Base-by-base conservation (phyloP, 352 stramenopile species). In the Discostella stelligera region DNA sequence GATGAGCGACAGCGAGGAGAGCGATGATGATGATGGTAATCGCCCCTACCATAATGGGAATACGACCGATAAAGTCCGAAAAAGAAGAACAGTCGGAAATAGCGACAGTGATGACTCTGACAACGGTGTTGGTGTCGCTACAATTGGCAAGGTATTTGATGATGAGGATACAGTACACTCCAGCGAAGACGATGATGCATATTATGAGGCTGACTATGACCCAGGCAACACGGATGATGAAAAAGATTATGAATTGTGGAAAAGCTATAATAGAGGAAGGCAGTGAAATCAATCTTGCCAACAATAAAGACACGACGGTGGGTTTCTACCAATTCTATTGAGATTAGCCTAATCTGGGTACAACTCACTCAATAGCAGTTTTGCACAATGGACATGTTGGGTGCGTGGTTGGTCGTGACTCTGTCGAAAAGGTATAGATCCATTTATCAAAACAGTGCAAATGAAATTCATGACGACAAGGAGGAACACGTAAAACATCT, bases 361-460 rank as follows among this genome's bases (percentile, higher is more conserved):
- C 11, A 59, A 61, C n/a, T 74, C 56, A 62, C 46, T 54, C 13
- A 53, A 66, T 23, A 53, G 54, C 66, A 18, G 48, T 46, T 65
- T 81, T 81, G 37, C 74, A 81, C 30, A 81, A 49, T 61, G 74
- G 74, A 63, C 74, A 81, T 23, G 53, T 71, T 32, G 74, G 66
- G 20, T 77, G 56, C 6, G 56, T 70, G 10, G 61, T 41, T 16
- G 66, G 63, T 55, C 74, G 66, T 46, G 74, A 61, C 65, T 81
- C 66, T 50, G 74, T 77, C 5, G 66, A 54, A 77, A 81, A 81
- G 14, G 74, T 81, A 44, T 81, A 81, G 4, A 81, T 64, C 74
- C 74, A 81, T 61, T 71, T 54, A 73, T 81, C 74, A 39, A 81
- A 81, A 37, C 74, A 81, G 56, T 77, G 66, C 30, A 81, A 64